Base-by-base conservation (phyloP, 2,329 filamentous ascomycete species). In the Dothiorella sarmentorum region DNA sequence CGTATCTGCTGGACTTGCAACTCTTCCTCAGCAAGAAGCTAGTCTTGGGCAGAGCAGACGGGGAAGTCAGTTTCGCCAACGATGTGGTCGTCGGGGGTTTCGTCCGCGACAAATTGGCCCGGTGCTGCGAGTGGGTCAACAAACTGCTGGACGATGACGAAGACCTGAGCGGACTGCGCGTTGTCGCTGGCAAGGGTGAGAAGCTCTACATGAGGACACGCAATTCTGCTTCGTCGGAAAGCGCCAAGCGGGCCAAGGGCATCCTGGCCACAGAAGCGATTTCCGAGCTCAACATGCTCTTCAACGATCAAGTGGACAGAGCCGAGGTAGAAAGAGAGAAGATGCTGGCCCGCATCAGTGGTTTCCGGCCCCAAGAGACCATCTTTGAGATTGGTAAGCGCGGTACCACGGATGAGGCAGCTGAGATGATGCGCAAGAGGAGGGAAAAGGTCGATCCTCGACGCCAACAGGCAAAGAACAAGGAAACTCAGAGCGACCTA, bases 341-440 rank as follows among this genome's bases (percentile, higher is more conserved):
- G 52, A 96, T 99, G 90, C 79, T 99, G 27, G 90, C 91, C 29
- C 85, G 87, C 60, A 90, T 99, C 59, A 92, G 90, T 66, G 88
- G 88, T 2, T 99, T 94, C 76, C 85, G 90, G 65, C 94, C 95
- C 0, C 81, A 87, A 42, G 94, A 99, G 74, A 97, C 93, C 0
- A 90, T 99, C n/a, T 99, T 99, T 66, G 94, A 99, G 73, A 87
- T 97, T 62, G 89, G 89, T 6, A 85, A 87, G 65, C 83, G 86
- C 61, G 88, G 86, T 63, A 80, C 74, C 2, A 80, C 78, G 2
- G 79, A 78, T 49, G 85, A 88, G 68, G 87, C 88, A 6, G 88
- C 87, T 2, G 87, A 91, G 61, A 79, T 93, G 29, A 90, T 94
- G 84, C 86, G 85, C 66, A 82, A 85, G 47, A 82, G 88, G 68